Base-by-base conservation (phyloP, 2,329 filamentous ascomycete species). In the Aspergillus fructus region DNA sequence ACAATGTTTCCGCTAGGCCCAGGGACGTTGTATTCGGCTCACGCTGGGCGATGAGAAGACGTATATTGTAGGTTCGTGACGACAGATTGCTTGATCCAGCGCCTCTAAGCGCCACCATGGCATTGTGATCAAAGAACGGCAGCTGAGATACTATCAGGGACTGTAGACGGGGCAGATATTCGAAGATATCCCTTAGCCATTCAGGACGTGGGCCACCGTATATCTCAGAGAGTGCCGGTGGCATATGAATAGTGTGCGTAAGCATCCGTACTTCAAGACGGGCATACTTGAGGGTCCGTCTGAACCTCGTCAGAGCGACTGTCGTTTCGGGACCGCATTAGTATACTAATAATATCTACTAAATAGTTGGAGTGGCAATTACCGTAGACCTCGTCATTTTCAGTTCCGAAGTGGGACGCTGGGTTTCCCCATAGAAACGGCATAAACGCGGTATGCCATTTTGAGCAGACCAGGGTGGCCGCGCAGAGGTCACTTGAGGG, bases 361-460 rank as follows among this genome's bases (percentile, higher is more conserved):
- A 41, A n/a, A 21, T 17, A 27, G 42, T 33, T n/a, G 23, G 39
- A 27, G 19, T 40, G n/a, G 37, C 6, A 50, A 60, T 61, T 66
- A 76, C 81, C 79, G 64, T 86, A 86, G 30, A 86, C 83, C 8
- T 79, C 81, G 65, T 86, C 84, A 64, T 86, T 83, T 51, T 85
- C 79, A 2, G 77, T 77, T 30, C 81, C 83, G 66, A 87, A 87
- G 68, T 87, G 84, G 8, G 83, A 85, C 0, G 84, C 83, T 19
- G 85, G 85, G 64, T 83, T 81, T 15, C 84, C 84, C 85, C 85
- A 87, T 1, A 87, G 76, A 60, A 82, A 79, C 2, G 83, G 83
- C 52, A 80, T 77, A 62, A 86, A 86, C n/a, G 81, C 79, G 27
- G 72, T 65, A 64, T 86, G 82, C 83, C 84, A 86, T 74, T 76